These are phyloP conservation scores for Diaporthe helianthi DNA, from an alignment of 2,329 filamentous ascomycete genomes.

Conservation along the genomic window DNA sequence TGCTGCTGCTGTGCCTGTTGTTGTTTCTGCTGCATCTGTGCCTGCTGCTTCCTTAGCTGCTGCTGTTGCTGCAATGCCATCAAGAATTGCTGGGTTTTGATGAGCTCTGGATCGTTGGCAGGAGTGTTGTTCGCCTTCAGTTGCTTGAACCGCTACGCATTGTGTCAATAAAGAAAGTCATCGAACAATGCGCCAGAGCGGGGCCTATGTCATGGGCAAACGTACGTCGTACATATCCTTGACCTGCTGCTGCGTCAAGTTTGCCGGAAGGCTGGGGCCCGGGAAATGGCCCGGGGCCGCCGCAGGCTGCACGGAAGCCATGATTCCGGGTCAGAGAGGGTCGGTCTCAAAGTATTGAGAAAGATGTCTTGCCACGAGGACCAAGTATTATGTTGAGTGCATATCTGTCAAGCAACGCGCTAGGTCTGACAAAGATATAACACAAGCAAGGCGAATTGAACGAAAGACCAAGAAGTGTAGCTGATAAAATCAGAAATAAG, in stretches of 20 bases:
- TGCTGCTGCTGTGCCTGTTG: constrained; percentile 46
- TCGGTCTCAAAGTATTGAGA: constrained; percentile 35
- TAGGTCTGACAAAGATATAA: constrained; percentile 1
- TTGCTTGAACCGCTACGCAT: constrained; percentile 79
- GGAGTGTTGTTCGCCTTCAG: constrained; percentile 88
- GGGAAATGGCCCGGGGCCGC: constrained; percentile 73
- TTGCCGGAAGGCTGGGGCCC: constrained; percentile 64
- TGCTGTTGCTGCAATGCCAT: constrained; percentile 62
- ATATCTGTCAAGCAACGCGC: constrained; percentile 44
- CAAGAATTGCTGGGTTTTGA: constrained; percentile 81
- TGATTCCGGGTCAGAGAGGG: constrained; percentile 49
- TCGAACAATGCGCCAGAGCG: neutral
- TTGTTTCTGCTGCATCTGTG: constrained; percentile 45
- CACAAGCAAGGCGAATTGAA: constrained; percentile 8
- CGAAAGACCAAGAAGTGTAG: constrained; percentile 24
- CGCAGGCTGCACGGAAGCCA: constrained; percentile 79
- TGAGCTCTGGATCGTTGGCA: constrained; percentile 83
- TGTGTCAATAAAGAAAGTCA: constrained; percentile 44
- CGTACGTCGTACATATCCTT: constrained; percentile 76
- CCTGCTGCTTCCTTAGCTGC: constrained; percentile 38
- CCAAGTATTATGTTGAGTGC: constrained; percentile 44
- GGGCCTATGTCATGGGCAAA: constrained; percentile 3
- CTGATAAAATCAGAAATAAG: constrained; percentile 11
- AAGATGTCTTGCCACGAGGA: constrained; percentile 37
- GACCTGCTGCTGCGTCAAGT: constrained; percentile 77